A percentile compares a stretch with the other conserved stretches of the same genome.
These are phyloP conservation scores for Trichosporon inkin DNA, from an alignment of 1,284 basidiomycete genomes.

Conservation along the genomic window DNA sequence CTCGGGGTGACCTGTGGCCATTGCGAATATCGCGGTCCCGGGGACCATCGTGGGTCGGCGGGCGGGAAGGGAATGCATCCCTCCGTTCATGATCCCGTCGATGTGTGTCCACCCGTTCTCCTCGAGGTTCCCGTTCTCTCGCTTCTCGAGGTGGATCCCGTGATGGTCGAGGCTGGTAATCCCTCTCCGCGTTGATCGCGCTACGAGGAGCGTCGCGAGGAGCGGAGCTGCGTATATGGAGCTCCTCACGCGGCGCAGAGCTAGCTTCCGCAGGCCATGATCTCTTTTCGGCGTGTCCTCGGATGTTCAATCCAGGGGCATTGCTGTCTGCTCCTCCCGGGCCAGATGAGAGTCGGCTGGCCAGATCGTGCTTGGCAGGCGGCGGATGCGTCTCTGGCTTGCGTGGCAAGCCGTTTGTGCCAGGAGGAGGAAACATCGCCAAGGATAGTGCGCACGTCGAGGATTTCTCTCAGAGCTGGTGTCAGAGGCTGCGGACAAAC, in stretches of 20 bases:
- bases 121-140: not conserved
- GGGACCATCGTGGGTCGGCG: not conserved
- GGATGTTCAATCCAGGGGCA: conserved; percentile 1
- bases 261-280: not conserved
- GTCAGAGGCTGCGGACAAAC: not conserved
- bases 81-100: not conserved
- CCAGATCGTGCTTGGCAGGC: not conserved
- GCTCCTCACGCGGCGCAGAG: not conserved
- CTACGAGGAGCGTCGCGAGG: not conserved
- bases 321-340: not conserved
- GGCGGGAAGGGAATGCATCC: not conserved
- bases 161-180: not conserved
- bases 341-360: not conserved
- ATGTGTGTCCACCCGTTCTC: not conserved
- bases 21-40: not conserved
- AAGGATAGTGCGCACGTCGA: not conserved
- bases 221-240: not conserved
- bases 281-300: not conserved
- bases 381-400: not conserved
- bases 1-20: not conserved
- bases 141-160: not conserved
- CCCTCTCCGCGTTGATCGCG: not conserved
- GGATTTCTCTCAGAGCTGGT: not conserved
- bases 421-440: not conserved
- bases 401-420: conserved; percentile 1